These are phyloP conservation scores for Miscanthus sacchariflorus DNA, from an alignment of 202 grass and related monocot genomes.

Conservation along the genomic window DNA sequence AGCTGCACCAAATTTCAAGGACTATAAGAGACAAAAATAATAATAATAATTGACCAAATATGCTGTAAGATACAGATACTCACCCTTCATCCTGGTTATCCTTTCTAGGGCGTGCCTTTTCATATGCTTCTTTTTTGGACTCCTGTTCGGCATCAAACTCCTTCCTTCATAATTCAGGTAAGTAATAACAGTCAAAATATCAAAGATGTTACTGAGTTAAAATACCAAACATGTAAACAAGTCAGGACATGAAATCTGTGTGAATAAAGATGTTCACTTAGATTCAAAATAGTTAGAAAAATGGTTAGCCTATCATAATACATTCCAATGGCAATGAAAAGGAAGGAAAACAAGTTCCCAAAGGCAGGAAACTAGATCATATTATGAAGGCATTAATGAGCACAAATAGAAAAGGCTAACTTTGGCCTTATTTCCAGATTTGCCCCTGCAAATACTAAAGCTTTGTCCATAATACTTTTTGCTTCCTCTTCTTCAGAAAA, in stretches of 20 bases:
- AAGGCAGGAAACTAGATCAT: not conserved
- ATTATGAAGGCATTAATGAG: not conserved
- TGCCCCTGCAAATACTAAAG: conserved; percentile 57
- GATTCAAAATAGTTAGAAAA: not conserved
- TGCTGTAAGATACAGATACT: not conserved
- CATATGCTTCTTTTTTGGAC: conserved; percentile 47
- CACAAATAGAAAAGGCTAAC: conserved; percentile 42
- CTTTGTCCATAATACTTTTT: conserved; percentile 55
- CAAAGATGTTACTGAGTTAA: not conserved
- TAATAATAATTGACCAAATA: not conserved
- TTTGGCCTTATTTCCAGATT: conserved; percentile 73
- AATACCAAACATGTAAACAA: not conserved
- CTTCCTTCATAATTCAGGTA: conserved; percentile 60
- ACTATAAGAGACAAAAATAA: not conserved
- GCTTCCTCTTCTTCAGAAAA: conserved; percentile 84
- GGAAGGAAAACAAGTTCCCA: not conserved
- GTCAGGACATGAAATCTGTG: not conserved
- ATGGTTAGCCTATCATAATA: not conserved
- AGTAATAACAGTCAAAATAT: conserved; percentile 16
- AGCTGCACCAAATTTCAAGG: conserved; percentile 50
- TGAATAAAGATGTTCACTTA: not conserved
- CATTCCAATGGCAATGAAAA: not conserved
- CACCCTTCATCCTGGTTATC: conserved; percentile 58
- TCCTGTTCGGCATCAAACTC: conserved; percentile 77
- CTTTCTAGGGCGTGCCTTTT: conserved; percentile 51